These are phyloP conservation scores for Wickerhamiella alocasiicola DNA, from an alignment of 805 yeast genomes.

Conservation along the genomic window DNA sequence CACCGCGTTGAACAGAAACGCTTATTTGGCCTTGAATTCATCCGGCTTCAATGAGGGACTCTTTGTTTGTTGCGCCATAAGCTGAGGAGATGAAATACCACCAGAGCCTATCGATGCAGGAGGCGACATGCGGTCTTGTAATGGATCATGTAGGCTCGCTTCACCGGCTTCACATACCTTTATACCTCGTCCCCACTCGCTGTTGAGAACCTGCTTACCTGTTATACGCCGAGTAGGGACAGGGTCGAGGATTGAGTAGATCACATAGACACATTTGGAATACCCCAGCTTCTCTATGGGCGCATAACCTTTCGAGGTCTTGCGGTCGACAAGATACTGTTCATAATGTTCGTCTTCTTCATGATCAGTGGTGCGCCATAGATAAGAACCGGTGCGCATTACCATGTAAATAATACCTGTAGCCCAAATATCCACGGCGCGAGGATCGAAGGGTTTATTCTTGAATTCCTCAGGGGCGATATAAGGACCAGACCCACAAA, in stretches of 20 bases:
- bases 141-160: constrained; percentile 8
- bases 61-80: too few species aligned
- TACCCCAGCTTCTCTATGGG: constrained; percentile 80
- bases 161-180: constrained; percentile 61
- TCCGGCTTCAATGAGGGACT: too few species aligned
- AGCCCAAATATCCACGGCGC: constrained; percentile 83
- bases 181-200: constrained; percentile 94
- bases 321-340: constrained; percentile 64
- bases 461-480: constrained; percentile 82
- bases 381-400: constrained; percentile 82
- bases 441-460: constrained; percentile 51
- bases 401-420: constrained; percentile 65
- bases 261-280: constrained; percentile 83
- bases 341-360: constrained; percentile 69
- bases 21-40: too few species aligned
- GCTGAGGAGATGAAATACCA: too few species aligned
- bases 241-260: constrained; percentile 88
- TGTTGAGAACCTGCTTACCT: constrained; percentile 73
- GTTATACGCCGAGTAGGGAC: constrained; percentile 77
- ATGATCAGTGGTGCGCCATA: constrained; percentile 73
- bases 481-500: constrained; percentile 81
- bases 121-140: too few species aligned
- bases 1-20: too few species aligned
- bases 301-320: constrained; percentile 74
- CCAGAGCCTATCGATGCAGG: too few species aligned